phyloP scores from a whole-genome alignment of 2,329 filamentous ascomycete genomes.

The Magnaporthales sp. region DNA sequence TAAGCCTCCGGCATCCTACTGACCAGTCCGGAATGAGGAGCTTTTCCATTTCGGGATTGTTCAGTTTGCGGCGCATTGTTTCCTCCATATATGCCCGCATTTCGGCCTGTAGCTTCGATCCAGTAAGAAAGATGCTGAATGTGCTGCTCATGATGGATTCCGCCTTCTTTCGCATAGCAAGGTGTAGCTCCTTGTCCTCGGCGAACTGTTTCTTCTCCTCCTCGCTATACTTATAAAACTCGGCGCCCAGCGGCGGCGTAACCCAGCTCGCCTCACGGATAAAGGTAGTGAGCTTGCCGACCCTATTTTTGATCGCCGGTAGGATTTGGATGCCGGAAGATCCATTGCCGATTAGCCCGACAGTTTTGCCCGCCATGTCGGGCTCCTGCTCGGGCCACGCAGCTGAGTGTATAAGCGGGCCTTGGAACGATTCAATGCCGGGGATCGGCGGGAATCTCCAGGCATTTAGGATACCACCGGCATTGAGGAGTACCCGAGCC shows the following conservation, averaged over 20 bases:
- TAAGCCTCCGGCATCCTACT: conserved; percentile 32
- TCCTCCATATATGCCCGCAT: conserved; percentile 5
- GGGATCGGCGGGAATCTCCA: conserved; percentile 18
- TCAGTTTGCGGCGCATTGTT: conserved; percentile 17
- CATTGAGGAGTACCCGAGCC: conserved; percentile 12
- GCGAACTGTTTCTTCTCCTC: conserved; percentile 10
- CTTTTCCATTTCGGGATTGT: conserved; percentile 29
- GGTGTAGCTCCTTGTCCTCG: conserved; percentile 8
- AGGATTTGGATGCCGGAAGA: conserved; percentile 21
- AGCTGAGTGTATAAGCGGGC: conserved; percentile 19
- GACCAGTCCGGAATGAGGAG: conserved; percentile 33
- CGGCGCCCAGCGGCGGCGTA: conserved; percentile 7
- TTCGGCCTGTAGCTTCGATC: conserved; percentile 5
- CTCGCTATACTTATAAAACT: conserved; percentile 9
- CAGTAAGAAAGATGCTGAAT: conserved; percentile 8
- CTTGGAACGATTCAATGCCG: conserved; percentile 23
- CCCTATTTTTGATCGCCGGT: conserved; percentile 11
- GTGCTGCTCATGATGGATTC: conserved; percentile 10
- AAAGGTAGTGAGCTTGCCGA: conserved; percentile 10
- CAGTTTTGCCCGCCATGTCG: conserved; percentile 13
- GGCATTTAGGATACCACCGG: conserved; percentile 13
- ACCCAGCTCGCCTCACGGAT: conserved; percentile 13
- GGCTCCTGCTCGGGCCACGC: conserved; percentile 15
- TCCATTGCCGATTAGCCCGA: conserved; percentile 22
- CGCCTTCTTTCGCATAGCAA: conserved; percentile 10